Evolutionary conservation across 805 yeast genomes (phyloP).

Genomic region (Grigorovia humatica): DNA sequence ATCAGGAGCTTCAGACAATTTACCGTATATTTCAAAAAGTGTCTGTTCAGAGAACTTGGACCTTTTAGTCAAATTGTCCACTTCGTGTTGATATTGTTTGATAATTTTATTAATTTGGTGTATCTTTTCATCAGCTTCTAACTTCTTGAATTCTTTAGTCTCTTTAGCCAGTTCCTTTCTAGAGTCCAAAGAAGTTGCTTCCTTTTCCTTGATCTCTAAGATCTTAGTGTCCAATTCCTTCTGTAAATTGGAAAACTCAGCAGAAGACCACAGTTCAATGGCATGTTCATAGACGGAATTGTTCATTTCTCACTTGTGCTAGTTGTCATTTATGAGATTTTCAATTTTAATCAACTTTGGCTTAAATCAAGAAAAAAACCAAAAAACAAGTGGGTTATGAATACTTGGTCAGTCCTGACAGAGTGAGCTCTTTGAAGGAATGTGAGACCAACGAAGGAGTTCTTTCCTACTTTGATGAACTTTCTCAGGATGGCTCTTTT

Average conservation of each 20-base stretch:
- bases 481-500: too few species aligned
- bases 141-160: slow-evolving; percentile 73
- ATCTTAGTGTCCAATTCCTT: slow-evolving; percentile 66
- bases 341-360: not conserved
- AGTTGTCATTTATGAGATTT: not conserved
- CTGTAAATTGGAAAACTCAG: slow-evolving; percentile 63
- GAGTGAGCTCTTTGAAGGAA: too few species aligned
- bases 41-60: slow-evolving; percentile 64
- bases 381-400: not conserved
- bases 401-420: not conserved
- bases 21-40: slow-evolving; percentile 64
- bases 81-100: slow-evolving; percentile 74
- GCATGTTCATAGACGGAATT: slow-evolving; percentile 37
- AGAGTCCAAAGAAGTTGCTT: slow-evolving; percentile 52
- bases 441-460: too few species aligned
- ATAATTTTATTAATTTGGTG: slow-evolving; percentile 38
- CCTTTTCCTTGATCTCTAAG: slow-evolving; percentile 57
- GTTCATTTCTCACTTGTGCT: slow-evolving; percentile 12
- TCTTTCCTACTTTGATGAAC: too few species aligned
- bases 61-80: slow-evolving; percentile 70
- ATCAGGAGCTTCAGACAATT: slow-evolving; percentile 84
- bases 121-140: slow-evolving; percentile 57
- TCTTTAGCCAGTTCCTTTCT: slow-evolving; percentile 70
- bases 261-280: slow-evolving; percentile 62
- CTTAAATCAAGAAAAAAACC: not conserved